A percentile compares a stretch with the other conserved stretches of the same genome.
Evolutionary conservation across 768 basidiomycete species (phyloP).

Genomic region (Mrakia blollopis): DNA sequence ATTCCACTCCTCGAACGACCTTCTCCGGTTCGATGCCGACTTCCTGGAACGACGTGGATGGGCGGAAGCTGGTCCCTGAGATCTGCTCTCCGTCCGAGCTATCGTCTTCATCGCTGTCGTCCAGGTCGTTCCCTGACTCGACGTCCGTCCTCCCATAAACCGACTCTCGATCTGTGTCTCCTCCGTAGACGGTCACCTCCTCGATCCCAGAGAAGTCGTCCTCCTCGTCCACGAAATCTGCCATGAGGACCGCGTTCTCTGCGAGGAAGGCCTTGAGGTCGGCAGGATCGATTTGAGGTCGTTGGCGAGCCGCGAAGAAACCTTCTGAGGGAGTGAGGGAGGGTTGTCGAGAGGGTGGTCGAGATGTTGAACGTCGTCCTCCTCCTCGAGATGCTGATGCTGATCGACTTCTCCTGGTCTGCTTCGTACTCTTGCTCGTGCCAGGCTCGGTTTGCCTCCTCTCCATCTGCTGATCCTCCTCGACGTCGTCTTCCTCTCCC

Average conservation of each 20-base stretch:
- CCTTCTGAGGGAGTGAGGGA: not conserved
- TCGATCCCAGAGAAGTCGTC: conserved; percentile 15
- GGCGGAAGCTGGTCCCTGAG: not conserved
- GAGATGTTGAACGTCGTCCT: not conserved
- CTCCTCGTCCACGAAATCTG: conserved; percentile 15
- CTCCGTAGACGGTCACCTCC: conserved; percentile 13
- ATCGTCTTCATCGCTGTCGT: not conserved
- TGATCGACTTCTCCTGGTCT: not conserved
- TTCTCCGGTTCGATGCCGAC: no score
- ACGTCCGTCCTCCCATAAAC: conserved; percentile 10
- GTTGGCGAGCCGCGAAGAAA: conserved; percentile 7
- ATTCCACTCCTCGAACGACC: no score
- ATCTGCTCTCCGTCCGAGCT: not conserved
- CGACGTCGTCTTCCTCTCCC: not conserved
- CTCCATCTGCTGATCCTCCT: not conserved
- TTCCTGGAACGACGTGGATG: not conserved
- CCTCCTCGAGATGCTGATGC: not conserved
- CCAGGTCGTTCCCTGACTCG: not conserved
- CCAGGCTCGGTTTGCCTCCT: no score
- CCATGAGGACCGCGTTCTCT: conserved; percentile 12
- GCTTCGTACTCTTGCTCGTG: no score
- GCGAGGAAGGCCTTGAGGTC: conserved; percentile 18
- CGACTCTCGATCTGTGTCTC: conserved; percentile 4
- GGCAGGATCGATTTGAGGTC: not conserved
- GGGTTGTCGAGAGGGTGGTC: not conserved